Conservation (phyloP, 1,139 yeast species). For the Saccharomyces hybrid region DNA sequence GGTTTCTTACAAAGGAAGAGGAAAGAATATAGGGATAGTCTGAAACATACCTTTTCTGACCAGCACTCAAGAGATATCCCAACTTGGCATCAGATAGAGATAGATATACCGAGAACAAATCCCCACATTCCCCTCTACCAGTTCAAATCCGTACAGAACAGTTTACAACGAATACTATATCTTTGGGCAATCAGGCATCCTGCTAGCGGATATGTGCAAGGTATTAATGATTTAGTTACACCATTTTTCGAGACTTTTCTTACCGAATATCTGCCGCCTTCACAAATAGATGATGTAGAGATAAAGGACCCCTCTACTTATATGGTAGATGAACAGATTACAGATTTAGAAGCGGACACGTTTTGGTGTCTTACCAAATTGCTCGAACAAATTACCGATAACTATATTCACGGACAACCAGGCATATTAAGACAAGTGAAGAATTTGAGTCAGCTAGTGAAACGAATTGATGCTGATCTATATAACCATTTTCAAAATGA, state of each 20-base stretch:
- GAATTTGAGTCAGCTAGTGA: slow-evolving; percentile 67
- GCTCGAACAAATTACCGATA: slow-evolving; percentile 90
- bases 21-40: slow-evolving; percentile 75
- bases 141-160: slow-evolving; percentile 59
- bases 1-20: slow-evolving; percentile 70
- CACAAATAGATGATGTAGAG: slow-evolving; percentile 37
- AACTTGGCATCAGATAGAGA: slow-evolving; percentile 92
- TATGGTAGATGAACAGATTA: slow-evolving; percentile 48
- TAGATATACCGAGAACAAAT: slow-evolving; percentile 91
- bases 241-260: slow-evolving; percentile 90
- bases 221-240: slow-evolving; percentile 88
- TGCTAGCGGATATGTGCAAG: slow-evolving; percentile 98
- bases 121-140: slow-evolving; percentile 74
- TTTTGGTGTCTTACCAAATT: slow-evolving; percentile 93
- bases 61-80: slow-evolving; percentile 57
- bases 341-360: slow-evolving; percentile 81
- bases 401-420: slow-evolving; percentile 95
- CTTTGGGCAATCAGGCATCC: slow-evolving; percentile 98
- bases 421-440: slow-evolving; percentile 89
- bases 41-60: slow-evolving; percentile 47
- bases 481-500: slow-evolving; percentile 70
- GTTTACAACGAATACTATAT: slow-evolving; percentile 73
- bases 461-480: slow-evolving; percentile 68
- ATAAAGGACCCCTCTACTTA: slow-evolving; percentile 52
- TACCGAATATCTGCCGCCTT: slow-evolving; percentile 46